Conservation (phyloP, 2,329 filamentous ascomycete species). For the Leptodontidium sp. region DNA sequence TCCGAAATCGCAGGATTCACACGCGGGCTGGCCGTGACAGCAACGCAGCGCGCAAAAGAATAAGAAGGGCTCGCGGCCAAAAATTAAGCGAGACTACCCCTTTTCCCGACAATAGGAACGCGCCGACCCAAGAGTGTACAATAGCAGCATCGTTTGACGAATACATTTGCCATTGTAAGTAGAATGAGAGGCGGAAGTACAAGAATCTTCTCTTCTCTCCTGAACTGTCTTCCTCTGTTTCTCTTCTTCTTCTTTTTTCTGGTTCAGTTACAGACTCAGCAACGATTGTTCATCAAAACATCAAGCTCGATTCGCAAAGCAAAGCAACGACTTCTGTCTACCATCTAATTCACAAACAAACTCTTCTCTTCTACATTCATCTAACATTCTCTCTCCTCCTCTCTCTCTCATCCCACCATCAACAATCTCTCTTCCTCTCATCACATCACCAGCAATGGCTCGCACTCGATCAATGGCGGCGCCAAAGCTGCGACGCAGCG, state of each 20-base stretch:
- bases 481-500: neutral
- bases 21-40: too few relatives aligned
- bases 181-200: neutral
- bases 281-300: neutral
- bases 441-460: conserved; percentile 9
- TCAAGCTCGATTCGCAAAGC: neutral
- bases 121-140: neutral
- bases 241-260: neutral
- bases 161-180: neutral
- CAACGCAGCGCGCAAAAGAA: neutral
- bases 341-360: neutral
- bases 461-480: conserved; percentile 3
- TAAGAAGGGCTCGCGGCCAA: neutral
- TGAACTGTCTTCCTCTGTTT: neutral
- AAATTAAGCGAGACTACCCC: conserved; percentile 13
- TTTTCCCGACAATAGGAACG: conserved; percentile 15
- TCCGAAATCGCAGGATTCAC: too few relatives aligned
- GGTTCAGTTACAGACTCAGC: conserved; percentile 10
- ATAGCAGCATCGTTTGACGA: neutral
- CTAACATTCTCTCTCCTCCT: neutral
- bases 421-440: neutral
- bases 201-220: neutral
- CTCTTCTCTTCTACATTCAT: neutral
- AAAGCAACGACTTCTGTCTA: conserved; percentile 1
- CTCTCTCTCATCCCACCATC: neutral